A percentile compares a stretch with the other conserved stretches of the same genome.
Conservation (phyloP, 768 basidiomycete genomes). For the Boletellus ananiceps region DNA sequence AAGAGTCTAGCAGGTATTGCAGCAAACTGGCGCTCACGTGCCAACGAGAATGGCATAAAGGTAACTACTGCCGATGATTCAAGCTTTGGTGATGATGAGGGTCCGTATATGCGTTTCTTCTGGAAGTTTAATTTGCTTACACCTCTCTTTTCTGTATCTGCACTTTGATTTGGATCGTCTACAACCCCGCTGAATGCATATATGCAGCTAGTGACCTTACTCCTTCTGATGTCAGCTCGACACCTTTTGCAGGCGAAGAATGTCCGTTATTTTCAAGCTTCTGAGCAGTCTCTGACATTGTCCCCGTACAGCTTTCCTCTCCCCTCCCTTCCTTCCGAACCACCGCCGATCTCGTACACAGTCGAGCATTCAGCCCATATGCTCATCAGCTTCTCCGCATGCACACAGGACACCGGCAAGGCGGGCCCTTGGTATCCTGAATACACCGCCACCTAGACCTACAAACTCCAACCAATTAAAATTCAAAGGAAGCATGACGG, state of each 20-base stretch:
- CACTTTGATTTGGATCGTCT: conserved; percentile 8
- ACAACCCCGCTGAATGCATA: conserved; percentile 21
- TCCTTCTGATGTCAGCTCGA: conserved; percentile 46
- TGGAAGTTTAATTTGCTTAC: conserved; percentile 15
- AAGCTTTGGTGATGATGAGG: conserved; percentile 45
- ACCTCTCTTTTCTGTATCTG: neutral
- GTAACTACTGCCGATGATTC: conserved; percentile 43
- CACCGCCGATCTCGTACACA: conserved; percentile 57
- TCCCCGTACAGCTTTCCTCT: conserved; percentile 44
- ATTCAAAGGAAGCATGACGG: conserved; percentile 67
- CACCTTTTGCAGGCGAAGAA: conserved; percentile 46
- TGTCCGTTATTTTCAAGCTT: conserved; percentile 32
- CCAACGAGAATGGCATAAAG: conserved; percentile 68
- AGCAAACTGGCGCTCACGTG: conserved; percentile 67
- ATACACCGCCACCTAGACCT: conserved; percentile 66
- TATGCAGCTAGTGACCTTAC: conserved; percentile 51
- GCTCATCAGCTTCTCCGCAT: conserved; percentile 21
- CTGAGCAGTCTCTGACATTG: conserved; percentile 18
- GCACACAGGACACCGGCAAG: conserved; percentile 31
- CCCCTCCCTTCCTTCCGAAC: conserved; percentile 53
- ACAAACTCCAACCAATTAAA: conserved; percentile 51
- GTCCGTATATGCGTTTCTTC: conserved; percentile 31
- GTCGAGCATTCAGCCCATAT: conserved; percentile 43
- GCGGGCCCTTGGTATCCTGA: conserved; percentile 36
- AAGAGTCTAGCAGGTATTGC: conserved; percentile 56